These are phyloP conservation scores for Candida glucosophila DNA, from an alignment of 1,139 yeast genomes.

Conservation along the genomic window DNA sequence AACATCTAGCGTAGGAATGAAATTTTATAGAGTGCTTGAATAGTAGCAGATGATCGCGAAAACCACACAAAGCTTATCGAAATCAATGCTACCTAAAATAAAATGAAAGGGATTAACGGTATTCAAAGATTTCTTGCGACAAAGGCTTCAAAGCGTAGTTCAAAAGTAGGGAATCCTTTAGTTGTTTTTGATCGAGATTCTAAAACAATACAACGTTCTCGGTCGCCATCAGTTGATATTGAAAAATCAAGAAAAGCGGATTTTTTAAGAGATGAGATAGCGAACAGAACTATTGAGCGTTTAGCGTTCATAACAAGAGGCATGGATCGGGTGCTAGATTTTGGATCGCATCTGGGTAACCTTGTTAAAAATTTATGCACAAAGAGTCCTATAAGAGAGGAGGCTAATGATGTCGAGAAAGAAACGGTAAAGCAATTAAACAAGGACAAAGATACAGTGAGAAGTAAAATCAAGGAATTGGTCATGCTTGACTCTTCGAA, in stretches of 20 bases:
- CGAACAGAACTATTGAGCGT: slow-evolving; percentile 64
- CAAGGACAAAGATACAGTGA: slow-evolving; percentile 44
- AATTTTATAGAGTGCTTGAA: too few relatives aligned
- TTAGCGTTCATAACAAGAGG: slow-evolving; percentile 64
- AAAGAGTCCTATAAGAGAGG: slow-evolving; percentile 19
- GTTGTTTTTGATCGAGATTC: slow-evolving; percentile 65
- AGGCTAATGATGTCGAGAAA: slow-evolving; percentile 19
- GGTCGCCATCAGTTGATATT: slow-evolving; percentile 38
- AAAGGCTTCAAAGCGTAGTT: too few relatives aligned
- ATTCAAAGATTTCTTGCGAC: too few relatives aligned
- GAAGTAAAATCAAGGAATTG: slow-evolving; percentile 45
- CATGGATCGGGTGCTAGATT: slow-evolving; percentile 54
- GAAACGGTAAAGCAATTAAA: slow-evolving; percentile 31
- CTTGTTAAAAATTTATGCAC: slow-evolving; percentile 31
- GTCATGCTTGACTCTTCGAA: slow-evolving; percentile 63
- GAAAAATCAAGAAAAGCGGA: slow-evolving; percentile 53
- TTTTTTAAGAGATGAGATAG: slow-evolving; percentile 68
- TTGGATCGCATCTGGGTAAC: slow-evolving; percentile 69
- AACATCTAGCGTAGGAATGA: too few relatives aligned
- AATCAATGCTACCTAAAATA: too few relatives aligned
- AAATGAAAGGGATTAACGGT: too few relatives aligned
- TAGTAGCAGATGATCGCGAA: too few relatives aligned
- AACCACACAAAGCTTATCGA: too few relatives aligned
- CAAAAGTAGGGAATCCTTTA: too few relatives aligned
- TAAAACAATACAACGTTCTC: slow-evolving; percentile 51